These are phyloP conservation scores for Calcarisporium arbuscula DNA, from an alignment of 2,329 filamentous ascomycete genomes.

Conservation along the genomic window DNA sequence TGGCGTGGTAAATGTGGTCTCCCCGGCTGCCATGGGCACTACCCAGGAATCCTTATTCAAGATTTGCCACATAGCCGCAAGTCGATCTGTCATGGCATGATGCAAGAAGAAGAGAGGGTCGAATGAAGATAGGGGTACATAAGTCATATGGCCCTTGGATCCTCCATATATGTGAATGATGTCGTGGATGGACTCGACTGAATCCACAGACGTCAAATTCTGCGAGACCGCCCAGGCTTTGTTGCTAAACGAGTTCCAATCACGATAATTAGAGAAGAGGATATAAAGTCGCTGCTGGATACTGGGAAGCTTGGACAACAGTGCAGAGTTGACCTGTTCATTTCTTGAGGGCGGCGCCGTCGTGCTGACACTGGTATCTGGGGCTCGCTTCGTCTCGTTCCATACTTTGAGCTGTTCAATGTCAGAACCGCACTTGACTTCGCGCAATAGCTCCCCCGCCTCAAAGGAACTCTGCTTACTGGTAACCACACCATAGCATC, in stretches of 20 bases:
- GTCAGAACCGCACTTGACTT: too few species aligned
- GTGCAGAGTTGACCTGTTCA: slow-evolving; percentile 42
- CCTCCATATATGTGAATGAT: slow-evolving; percentile 55
- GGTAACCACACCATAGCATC: slow-evolving; percentile 53
- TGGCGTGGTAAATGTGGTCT: slow-evolving; percentile 54
- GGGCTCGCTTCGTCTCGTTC: slow-evolving; percentile 53
- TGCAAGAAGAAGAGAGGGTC: slow-evolving; percentile 77
- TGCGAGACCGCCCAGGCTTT: slow-evolving; percentile 52
- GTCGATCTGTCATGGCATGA: slow-evolving; percentile 68
- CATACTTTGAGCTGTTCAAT: slow-evolving; percentile 48
- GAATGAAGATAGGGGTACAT: slow-evolving; percentile 66
- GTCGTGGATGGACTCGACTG: slow-evolving; percentile 59
- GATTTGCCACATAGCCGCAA: slow-evolving; percentile 72
- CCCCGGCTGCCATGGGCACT: slow-evolving; percentile 44
- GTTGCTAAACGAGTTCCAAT: slow-evolving; percentile 65
- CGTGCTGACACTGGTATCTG: slow-evolving; percentile 28
- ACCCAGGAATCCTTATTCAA: slow-evolving; percentile 65
- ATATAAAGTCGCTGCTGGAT: slow-evolving; percentile 60
- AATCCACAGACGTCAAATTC: slow-evolving; percentile 49
- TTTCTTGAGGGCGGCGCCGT: slow-evolving; percentile 48
- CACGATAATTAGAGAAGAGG: slow-evolving; percentile 59
- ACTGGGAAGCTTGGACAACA: slow-evolving; percentile 39
- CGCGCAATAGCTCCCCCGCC: too few species aligned
- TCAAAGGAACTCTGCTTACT: slow-evolving; percentile 48
- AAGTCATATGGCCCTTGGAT: slow-evolving; percentile 61